Base-by-base conservation (phyloP, 2,329 filamentous ascomycete genomes). In the Trichophyton verrucosum region DNA sequence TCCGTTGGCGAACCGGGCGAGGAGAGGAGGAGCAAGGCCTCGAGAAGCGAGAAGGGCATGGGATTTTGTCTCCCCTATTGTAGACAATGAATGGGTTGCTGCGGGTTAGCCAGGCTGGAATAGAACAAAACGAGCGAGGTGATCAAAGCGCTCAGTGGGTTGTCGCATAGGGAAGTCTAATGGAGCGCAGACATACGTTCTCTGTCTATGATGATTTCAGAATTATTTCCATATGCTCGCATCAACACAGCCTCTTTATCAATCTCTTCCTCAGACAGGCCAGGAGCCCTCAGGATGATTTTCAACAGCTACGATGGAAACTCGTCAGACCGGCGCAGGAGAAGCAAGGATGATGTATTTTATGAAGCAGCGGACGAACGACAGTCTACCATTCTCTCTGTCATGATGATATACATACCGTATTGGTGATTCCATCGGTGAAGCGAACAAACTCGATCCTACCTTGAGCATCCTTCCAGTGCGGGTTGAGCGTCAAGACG, bases 391-490 rank as follows among this genome's bases (percentile, higher is more conserved):
- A 44, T 22, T 11, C 9, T 24, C 30, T 24, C 38, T 8, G 11
- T n/a, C 22, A 51, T 55, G 33, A 51, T 56, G 9, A 62, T 56
- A 55, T 60, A 79, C 81, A 66, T 76, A 84, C 82, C 65, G 91
- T 97, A 76, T 99, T 99, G 66, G 94, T 99, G 76, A 97, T 99
- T 71, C 94, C 94, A 70, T 99, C 94, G 44, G 91, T 99, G 78
- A 97, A 99, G 65, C 88, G 86, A 66, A 90, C 81, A 71, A 97
- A 89, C 69, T 94, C 86, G 68, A 99, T 81, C 49, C 86, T 82
- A 61, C 88, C 87, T 65, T 86, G 84, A 40, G 82, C 78, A 56
- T 82, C 81, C 66, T 85, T 81, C 94, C 94, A 99, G 68, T 95
- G 85, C 9, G 91, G 91, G 62, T 86, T 83, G 64, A 96, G 80